phyloP scores from a whole-genome alignment of 345 rosid genomes.

The Luvunga scandens region DNA sequence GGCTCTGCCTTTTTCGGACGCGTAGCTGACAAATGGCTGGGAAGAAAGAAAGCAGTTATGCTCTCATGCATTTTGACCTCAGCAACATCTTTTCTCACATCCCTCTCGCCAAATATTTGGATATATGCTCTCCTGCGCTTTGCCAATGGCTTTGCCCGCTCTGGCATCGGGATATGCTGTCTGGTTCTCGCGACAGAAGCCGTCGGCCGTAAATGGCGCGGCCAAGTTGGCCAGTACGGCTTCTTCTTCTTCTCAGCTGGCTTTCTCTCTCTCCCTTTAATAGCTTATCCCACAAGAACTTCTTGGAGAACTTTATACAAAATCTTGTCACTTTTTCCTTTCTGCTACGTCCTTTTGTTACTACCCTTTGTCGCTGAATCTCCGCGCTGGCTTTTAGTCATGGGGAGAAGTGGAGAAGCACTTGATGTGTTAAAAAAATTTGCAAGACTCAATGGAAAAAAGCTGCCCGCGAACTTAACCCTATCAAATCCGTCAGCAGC shows the following conservation, averaged over 20 bases:
- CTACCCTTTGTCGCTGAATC: constrained; percentile 64
- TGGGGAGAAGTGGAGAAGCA: constrained; percentile 54
- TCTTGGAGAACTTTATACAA: constrained; percentile 56
- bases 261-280: constrained; percentile 59
- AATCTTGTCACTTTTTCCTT: constrained; percentile 52
- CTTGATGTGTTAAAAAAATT: constrained; percentile 42
- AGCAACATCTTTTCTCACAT: constrained; percentile 51
- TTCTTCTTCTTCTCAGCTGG: constrained; percentile 75
- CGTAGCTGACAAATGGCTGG: constrained; percentile 57
- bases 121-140: constrained; percentile 62
- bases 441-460: constrained; percentile 50
- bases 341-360: constrained; percentile 37
- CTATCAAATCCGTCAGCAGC: constrained; percentile 32
- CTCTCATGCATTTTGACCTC: constrained; percentile 53
- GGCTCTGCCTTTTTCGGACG: constrained; percentile 60
- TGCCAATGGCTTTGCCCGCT: constrained; percentile 51
- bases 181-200: constrained; percentile 69
- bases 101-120: constrained; percentile 72
- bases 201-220: constrained; percentile 73
- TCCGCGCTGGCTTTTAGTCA: constrained; percentile 70
- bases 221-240: constrained; percentile 74
- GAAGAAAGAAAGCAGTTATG: constrained; percentile 55
- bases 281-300: constrained; percentile 53
- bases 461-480: constrained; percentile 38
- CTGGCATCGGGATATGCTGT: constrained; percentile 67